Conservation (phyloP, 2,329 filamentous ascomycete species). For the Fusarium lateritium region DNA sequence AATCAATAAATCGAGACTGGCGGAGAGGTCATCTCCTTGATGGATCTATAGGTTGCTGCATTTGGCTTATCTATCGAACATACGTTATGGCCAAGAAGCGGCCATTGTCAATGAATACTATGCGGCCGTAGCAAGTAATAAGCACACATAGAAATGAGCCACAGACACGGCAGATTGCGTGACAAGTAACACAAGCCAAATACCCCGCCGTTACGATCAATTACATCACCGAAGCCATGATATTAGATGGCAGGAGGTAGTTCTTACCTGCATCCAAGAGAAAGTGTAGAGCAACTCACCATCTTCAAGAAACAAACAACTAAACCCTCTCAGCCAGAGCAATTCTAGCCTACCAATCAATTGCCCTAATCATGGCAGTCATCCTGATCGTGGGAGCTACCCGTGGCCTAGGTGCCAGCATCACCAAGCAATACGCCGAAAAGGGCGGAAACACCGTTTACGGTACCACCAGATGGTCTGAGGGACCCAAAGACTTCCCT, state of each 20-base stretch:
- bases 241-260: slow-evolving; percentile 7
- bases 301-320: neutral
- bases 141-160: neutral
- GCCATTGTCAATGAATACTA: no score
- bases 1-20: neutral
- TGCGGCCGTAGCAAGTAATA: no score
- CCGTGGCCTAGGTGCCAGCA: slow-evolving; percentile 75
- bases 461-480: slow-evolving; percentile 69
- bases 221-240: slow-evolving; percentile 41
- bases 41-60: no score
- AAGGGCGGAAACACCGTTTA: slow-evolving; percentile 65
- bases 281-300: slow-evolving; percentile 1
- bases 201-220: slow-evolving; percentile 32
- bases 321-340: neutral
- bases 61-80: neutral
- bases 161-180: slow-evolving; percentile 17
- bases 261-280: neutral
- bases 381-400: slow-evolving; percentile 78
- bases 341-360: neutral
- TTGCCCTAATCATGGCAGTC: slow-evolving; percentile 56
- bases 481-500: slow-evolving; percentile 59
- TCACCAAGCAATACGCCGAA: slow-evolving; percentile 71
- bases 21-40: neutral
- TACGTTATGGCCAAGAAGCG: neutral
- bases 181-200: slow-evolving; percentile 6